A percentile compares a stretch with the other conserved stretches of the same genome.
These are phyloP conservation scores for Neofusicoccum sp. DNA, from an alignment of 2,329 filamentous ascomycete species.

Conservation along the genomic window DNA sequence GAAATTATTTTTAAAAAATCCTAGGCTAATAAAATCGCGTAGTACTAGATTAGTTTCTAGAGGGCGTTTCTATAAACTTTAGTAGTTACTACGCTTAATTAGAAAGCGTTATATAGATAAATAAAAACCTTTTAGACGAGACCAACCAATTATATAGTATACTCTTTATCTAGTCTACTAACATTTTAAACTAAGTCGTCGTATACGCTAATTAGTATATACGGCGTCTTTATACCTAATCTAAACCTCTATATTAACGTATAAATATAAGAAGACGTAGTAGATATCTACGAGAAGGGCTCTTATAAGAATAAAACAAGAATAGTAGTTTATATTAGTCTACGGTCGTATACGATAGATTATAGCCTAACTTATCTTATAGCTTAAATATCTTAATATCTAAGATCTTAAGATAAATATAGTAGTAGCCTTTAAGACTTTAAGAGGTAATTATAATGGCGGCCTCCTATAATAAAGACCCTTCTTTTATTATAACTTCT, in stretches of 20 bases:
- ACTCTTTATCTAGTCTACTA: too few species aligned
- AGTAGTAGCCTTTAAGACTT: not conserved
- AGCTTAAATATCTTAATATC: not conserved
- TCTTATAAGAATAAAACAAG: not conserved
- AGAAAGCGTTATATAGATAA: too few species aligned
- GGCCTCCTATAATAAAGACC: too few species aligned
- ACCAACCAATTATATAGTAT: too few species aligned
- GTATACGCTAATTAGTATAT: not conserved
- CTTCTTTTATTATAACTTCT: too few species aligned
- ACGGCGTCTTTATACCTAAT: not conserved
- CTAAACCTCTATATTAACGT: too few species aligned
- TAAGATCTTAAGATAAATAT: not conserved
- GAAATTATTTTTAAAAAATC: too few species aligned
- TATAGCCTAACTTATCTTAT: too few species aligned
- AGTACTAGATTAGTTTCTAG: not conserved
- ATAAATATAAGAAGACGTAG: not conserved
- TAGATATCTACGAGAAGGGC: not conserved
- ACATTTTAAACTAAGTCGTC: not conserved
- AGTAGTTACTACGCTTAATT: too few species aligned
- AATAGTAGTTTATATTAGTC: too few species aligned
- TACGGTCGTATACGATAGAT: not conserved
- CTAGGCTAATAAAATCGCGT: not conserved
- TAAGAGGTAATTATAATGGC: not conserved
- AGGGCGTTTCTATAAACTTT: too few species aligned
- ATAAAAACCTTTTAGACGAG: too few species aligned